Evolutionary conservation across 495 filamentous ascomycete genomes (phyloP).

Genomic region (Polyplosphaeria fusca): DNA sequence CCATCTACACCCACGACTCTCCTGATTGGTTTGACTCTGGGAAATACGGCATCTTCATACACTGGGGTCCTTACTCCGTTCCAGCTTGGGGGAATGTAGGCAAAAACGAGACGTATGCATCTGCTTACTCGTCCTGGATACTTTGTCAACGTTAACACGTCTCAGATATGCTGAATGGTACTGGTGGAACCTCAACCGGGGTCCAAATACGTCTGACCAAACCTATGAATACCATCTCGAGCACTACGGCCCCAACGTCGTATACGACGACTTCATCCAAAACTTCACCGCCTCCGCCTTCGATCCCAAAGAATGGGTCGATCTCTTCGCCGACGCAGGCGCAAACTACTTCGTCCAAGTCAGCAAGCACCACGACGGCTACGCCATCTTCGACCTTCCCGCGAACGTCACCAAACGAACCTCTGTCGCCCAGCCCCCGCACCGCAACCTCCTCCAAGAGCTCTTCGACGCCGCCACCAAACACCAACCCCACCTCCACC

Average conservation of each 20-base stretch:
- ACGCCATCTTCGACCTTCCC: slow-evolving; percentile 53
- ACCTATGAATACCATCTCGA: slow-evolving; percentile 51
- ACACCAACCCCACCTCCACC: slow-evolving; percentile 50
- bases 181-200: slow-evolving; percentile 44
- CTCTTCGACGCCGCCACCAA: slow-evolving; percentile 47
- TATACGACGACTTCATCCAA: slow-evolving; percentile 56
- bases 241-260: slow-evolving; percentile 49
- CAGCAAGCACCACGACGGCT: slow-evolving; percentile 54
- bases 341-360: slow-evolving; percentile 57
- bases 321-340: slow-evolving; percentile 53
- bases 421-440: slow-evolving; percentile 47
- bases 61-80: slow-evolving; percentile 55
- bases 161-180: no score
- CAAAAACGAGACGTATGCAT: slow-evolving; percentile 52
- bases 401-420: slow-evolving; percentile 45
- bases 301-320: slow-evolving; percentile 55
- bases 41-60: slow-evolving; percentile 59
- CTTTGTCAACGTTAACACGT: no score
- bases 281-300: slow-evolving; percentile 52
- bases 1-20: slow-evolving; percentile 48
- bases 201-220: slow-evolving; percentile 34
- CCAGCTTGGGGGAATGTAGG: slow-evolving; percentile 55
- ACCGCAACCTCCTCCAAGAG: slow-evolving; percentile 48
- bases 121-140: no score
- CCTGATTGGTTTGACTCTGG: slow-evolving; percentile 53